Conservation (phyloP, 2,329 filamentous ascomycete genomes). For the Didymella exigua region DNA sequence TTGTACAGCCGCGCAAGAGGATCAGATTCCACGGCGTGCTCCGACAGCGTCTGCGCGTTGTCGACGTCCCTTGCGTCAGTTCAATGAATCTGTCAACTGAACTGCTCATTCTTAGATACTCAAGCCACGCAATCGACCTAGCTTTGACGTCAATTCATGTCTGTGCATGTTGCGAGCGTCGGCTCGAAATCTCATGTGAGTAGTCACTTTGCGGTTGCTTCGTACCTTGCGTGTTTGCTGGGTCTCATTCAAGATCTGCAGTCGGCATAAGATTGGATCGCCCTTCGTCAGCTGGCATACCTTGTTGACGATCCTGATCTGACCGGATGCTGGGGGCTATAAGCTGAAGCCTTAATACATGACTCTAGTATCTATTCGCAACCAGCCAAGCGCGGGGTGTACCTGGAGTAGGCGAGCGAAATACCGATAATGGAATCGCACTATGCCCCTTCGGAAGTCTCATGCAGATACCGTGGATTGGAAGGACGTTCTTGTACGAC, state of each 20-base stretch:
- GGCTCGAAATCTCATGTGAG: neutral
- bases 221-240: neutral
- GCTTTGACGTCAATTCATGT: neutral
- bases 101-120: neutral
- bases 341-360: constrained; percentile 9
- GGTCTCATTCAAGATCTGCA: neutral
- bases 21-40: neutral
- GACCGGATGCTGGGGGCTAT: neutral
- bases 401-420: constrained; percentile 7
- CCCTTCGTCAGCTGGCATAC: neutral
- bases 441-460: constrained; percentile 23
- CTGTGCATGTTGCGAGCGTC: neutral
- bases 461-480: constrained; percentile 27
- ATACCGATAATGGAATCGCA: constrained; percentile 14
- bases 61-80: constrained; percentile 5
- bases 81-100: neutral
- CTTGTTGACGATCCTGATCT: constrained; percentile 15
- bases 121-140: neutral
- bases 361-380: neutral
- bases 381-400: neutral
- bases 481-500: constrained; percentile 29
- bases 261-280: constrained; percentile 1
- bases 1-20: neutral
- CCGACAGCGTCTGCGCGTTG: neutral
- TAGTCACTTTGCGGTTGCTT: neutral